Evolutionary conservation across 2,329 filamentous ascomycete species (phyloP), one percentile per base, ranked within the genome.

Genomic region (Fusarium metavorans): DNA sequence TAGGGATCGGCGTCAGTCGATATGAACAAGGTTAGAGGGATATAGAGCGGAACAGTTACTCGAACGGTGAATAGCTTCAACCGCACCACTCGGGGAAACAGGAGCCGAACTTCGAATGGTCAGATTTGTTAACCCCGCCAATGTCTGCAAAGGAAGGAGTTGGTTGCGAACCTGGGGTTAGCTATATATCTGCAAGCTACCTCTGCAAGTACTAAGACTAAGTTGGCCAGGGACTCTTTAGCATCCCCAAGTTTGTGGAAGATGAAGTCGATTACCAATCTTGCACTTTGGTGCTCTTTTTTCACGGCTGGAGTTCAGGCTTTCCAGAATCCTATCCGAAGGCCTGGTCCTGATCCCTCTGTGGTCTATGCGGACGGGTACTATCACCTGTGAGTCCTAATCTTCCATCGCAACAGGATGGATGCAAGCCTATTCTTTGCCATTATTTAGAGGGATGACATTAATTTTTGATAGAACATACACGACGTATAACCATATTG

Each of bases 261-360:
- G 14, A 64, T 64, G 61, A 35, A 35, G 23, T 39, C 27, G 4
- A 30, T 56, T 32, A 18, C 34, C 9, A 48, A 59, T 10, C 37
- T 62, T 10, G 57, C 34, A 35, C 34, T 62, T 18, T 34, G 43
- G 18, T 30, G 58, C 34, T 23, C 45, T 11, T 37, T 67, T 10
- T 64, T 35, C n/a, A 41, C 50, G 6, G 39, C 43, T 34, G 41
- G 39, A 5, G 32, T 50, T 9, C 25, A 66, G 4, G 67, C 63
- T 1, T 69, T 66, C 23, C 56, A 66, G 23, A 68, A 69, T 1
- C 67, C 67, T 5, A 66, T 69, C 18, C 67, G 67, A 10, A 66
- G 25, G 13, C 67, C 67, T 4, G 62, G 34, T 1, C 67, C 67
- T 4, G 67, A 69, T 18, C 67, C 67, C 0, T 69, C 67, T 7